Evolutionary conservation across 495 filamentous ascomycete genomes (phyloP).

Genomic region (Neurospora sp.): DNA sequence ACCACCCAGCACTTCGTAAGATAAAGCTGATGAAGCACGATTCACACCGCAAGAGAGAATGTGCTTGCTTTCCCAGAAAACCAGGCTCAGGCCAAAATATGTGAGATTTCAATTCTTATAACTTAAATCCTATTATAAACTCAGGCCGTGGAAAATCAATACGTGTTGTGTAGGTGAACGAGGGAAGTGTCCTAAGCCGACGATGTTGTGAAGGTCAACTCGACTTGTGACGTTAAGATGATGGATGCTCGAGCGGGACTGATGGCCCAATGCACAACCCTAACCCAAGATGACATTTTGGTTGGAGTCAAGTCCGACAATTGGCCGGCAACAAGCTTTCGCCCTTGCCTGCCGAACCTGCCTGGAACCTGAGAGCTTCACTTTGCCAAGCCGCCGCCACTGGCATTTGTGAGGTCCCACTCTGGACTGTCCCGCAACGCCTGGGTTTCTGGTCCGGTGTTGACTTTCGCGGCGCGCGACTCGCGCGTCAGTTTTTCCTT

Average conservation of each 20-base stretch:
- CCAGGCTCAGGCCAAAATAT: neutral
- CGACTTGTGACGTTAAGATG: neutral
- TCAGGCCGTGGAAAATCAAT: neutral
- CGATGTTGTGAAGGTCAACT: neutral
- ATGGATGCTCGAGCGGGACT: neutral
- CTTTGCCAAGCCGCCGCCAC: neutral
- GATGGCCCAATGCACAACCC: neutral
- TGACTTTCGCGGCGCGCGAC: constrained; percentile 10
- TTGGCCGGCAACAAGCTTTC: neutral
- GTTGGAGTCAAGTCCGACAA: neutral
- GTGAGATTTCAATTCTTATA: neutral
- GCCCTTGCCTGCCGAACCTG: neutral
- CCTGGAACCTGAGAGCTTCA: neutral
- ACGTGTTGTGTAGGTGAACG: neutral
- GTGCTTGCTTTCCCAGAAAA: neutral
- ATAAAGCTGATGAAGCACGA: neutral
- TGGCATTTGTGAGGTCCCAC: neutral
- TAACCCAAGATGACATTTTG: neutral
- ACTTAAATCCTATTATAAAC: neutral
- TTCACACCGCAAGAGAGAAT: neutral
- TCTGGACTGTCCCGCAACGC: neutral
- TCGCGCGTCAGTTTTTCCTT: constrained; percentile 1
- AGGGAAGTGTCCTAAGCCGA: neutral
- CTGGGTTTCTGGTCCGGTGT: constrained; percentile 9
- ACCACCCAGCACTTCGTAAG: too few relatives aligned